A percentile compares a stretch with the other conserved stretches of the same genome.
Evolutionary conservation across 345 rosid genomes (phyloP).

Genomic region (Salix purpurea): DNA sequence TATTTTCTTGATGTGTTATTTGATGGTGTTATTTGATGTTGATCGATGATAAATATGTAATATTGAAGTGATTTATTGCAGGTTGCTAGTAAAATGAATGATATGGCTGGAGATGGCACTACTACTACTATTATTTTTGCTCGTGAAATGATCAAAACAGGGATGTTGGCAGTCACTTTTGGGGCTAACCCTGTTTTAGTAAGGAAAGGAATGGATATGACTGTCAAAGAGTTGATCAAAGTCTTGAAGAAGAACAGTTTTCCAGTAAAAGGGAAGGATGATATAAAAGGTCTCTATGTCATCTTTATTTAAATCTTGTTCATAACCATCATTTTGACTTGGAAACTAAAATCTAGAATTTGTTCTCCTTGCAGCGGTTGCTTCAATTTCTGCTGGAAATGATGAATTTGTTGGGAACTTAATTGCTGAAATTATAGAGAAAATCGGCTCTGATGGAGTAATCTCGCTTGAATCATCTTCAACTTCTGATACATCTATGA

Average conservation of each 20-base stretch:
- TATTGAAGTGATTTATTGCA: constrained; percentile 27
- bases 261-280: constrained; percentile 58
- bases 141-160: constrained; percentile 67
- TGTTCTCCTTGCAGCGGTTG: constrained; percentile 54
- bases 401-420: constrained; percentile 69
- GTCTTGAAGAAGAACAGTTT: constrained; percentile 47
- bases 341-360: neutral
- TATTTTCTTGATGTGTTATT: constrained; percentile 2
- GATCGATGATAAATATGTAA: constrained; percentile 4
- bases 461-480: constrained; percentile 73
- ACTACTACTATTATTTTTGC: constrained; percentile 82
- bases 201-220: constrained; percentile 60
- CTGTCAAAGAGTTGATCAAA: constrained; percentile 50
- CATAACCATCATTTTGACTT: neutral
- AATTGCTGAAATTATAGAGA: constrained; percentile 65
- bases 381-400: constrained; percentile 88
- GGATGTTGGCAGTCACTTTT: constrained; percentile 63
- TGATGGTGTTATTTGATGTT: neutral
- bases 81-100: constrained; percentile 83
- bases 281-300: constrained; percentile 54
- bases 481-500: constrained; percentile 60
- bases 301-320: neutral
- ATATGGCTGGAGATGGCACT: constrained; percentile 87
- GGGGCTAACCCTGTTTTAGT: constrained; percentile 82
- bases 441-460: constrained; percentile 83